Base-by-base conservation (phyloP, 1,139 yeast species). In the Blastobotrys illinoisensis region DNA sequence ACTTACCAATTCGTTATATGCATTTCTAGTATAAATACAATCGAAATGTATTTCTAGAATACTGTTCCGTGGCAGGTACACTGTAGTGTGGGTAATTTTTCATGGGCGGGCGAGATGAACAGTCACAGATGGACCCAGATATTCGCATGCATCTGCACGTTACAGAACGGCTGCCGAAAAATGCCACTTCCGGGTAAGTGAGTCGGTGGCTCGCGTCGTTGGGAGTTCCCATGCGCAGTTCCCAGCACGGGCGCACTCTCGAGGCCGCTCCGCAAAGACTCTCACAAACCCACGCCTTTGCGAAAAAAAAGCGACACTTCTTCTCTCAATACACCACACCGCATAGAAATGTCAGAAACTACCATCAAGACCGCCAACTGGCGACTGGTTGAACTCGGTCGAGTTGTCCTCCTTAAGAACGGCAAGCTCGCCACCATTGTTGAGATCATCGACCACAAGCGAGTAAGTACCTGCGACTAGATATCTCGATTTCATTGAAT, bases 371-470 rank as follows among this genome's bases (percentile, higher is more conserved):
- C 96, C 78, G 83, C 96, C 79, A 88, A 88, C 91, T 91, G 97
- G 98, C 89, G 97, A 87, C 86, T 83, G 77, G 99, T 95, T 77
- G 97, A 93, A 84, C 88, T 91, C 75, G 99, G 99, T 78, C 97
- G 99, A 83, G 89, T 95, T 76, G 97, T 91, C 79, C 86, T 91
- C 75, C 76, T 93, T 77, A 79, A 83, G 84, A 81, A 83, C 80
- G 88, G 88, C 73, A 86, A 88, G 80, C 82, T 91, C 75, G 98
- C 97, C 73, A 81, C 95, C 75, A 84, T 91, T 73, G 97, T 90
- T 73, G 99, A 95, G 83, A 89, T 95, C 81, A 88, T 95, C 75
- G 98, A 95, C 84, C 97, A 91, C 85, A 90, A 88, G 86, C 88
- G 97, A 82, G 98, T 86, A 83, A 76, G 91, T 85, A 45, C 16